Percentiles rank a stretch among this genome's conserved stretches.
phyloP scores from a whole-genome alignment of 768 basidiomycete genomes.

The Albatrellus ellisii region DNA sequence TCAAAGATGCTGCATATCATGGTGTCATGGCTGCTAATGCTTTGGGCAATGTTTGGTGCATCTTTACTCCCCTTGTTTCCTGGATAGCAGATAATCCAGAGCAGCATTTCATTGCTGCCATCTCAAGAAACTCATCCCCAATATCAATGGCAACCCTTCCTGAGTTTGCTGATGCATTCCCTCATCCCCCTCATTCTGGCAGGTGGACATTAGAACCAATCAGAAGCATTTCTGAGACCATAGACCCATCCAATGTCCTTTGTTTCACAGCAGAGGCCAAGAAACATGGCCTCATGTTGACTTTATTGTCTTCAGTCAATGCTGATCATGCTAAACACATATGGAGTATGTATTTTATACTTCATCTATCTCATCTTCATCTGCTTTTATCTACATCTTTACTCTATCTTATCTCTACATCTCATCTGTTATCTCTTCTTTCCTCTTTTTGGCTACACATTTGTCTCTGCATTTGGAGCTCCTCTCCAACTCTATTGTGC shows the following conservation, averaged over 20 bases:
- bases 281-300: not conserved
- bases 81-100: not conserved
- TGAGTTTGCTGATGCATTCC: conserved; percentile 2
- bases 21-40: not conserved
- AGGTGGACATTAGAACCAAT: not conserved
- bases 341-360: no score
- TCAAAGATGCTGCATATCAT: not conserved
- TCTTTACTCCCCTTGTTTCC: not conserved
- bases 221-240: not conserved
- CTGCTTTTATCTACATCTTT: no score
- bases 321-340: no score
- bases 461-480: no score
- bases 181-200: not conserved
- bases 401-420: no score
- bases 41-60: not conserved
- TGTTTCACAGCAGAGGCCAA: not conserved
- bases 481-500: no score
- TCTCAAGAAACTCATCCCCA: not conserved
- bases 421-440: no score
- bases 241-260: not conserved
- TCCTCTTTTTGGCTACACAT: no score
- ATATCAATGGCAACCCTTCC: not conserved
- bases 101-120: not conserved
- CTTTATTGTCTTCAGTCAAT: no score
- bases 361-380: no score